phyloP scores from a whole-genome alignment of 164 flowering plant genomes.

The Protea cynaroides region DNA sequence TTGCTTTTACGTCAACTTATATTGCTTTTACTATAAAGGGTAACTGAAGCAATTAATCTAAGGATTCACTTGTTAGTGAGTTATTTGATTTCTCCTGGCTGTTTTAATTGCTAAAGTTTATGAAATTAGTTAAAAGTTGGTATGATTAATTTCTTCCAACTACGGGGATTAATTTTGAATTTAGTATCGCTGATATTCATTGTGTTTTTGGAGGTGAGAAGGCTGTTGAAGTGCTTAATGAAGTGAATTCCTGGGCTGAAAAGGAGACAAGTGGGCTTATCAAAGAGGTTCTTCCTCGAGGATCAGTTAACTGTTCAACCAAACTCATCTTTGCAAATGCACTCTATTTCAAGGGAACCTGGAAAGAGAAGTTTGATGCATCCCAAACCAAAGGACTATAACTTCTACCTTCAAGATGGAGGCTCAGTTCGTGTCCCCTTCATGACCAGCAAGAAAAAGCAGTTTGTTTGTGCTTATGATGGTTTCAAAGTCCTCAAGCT shows the following conservation, averaged over 20 bases:
- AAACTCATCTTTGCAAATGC: slow-evolving; percentile 70
- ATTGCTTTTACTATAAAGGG: no score
- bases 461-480: slow-evolving; percentile 29
- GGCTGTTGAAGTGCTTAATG: slow-evolving; percentile 31
- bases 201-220: no score
- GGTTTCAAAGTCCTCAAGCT: slow-evolving; percentile 64
- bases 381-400: slow-evolving; percentile 41
- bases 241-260: slow-evolving; percentile 70
- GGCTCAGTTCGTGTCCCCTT: slow-evolving; percentile 45
- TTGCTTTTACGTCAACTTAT: no score
- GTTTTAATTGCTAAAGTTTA: no score
- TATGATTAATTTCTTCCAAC: no score
- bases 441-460: slow-evolving; percentile 69
- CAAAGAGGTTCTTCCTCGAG: slow-evolving; percentile 58
- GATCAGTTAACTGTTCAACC: slow-evolving; percentile 46
- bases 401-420: slow-evolving; percentile 58
- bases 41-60: no score
- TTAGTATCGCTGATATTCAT: no score
- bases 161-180: no score
- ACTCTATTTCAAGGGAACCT: slow-evolving; percentile 70
- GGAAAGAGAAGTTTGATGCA: slow-evolving; percentile 55
- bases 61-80: no score
- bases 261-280: slow-evolving; percentile 60
- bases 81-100: no score
- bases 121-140: no score